Evolutionary conservation across 2,329 filamentous ascomycete genomes (phyloP).

Genomic region (Huntiella omanensis): DNA sequence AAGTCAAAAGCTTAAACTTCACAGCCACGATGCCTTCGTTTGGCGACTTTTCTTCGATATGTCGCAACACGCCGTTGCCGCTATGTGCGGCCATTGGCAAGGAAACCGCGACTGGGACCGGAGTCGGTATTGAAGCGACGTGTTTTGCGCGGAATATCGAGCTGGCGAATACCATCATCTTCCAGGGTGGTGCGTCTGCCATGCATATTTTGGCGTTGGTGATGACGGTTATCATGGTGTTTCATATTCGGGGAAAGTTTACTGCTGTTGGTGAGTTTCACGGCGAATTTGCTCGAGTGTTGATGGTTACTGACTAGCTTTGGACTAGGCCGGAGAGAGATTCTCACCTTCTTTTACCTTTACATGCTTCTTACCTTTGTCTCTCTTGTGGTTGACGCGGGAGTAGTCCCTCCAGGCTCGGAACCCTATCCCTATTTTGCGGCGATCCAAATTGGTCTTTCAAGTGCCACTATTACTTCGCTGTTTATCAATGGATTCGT

Average conservation of each 20-base stretch:
- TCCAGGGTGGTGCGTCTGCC: constrained; percentile 76
- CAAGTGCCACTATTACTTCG: constrained; percentile 72
- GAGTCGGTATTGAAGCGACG: constrained; percentile 64
- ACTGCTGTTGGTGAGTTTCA: constrained; percentile 68
- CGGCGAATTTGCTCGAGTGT: neutral
- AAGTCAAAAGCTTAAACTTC: constrained; percentile 8
- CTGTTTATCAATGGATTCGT: constrained; percentile 95
- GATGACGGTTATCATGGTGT: constrained; percentile 95
- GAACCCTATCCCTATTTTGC: constrained; percentile 78
- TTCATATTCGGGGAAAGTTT: constrained; percentile 94
- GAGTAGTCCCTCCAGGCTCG: constrained; percentile 71
- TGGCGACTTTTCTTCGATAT: constrained; percentile 77
- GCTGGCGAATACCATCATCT: constrained; percentile 95
- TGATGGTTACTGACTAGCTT: neutral
- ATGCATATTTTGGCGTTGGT: constrained; percentile 78
- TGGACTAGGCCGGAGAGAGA: constrained; percentile 39
- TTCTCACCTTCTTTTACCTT: constrained; percentile 87
- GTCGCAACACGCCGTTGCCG: constrained; percentile 66
- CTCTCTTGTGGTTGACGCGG: constrained; percentile 80
- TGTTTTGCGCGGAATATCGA: constrained; percentile 94
- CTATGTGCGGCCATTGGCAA: constrained; percentile 73
- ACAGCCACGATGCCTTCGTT: constrained; percentile 49
- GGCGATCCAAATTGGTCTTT: constrained; percentile 66
- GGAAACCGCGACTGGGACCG: constrained; percentile 45
- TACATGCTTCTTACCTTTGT: constrained; percentile 81